These are phyloP conservation scores for Protea cynaroides DNA, from an alignment of 164 flowering plant genomes.

Conservation along the genomic window DNA sequence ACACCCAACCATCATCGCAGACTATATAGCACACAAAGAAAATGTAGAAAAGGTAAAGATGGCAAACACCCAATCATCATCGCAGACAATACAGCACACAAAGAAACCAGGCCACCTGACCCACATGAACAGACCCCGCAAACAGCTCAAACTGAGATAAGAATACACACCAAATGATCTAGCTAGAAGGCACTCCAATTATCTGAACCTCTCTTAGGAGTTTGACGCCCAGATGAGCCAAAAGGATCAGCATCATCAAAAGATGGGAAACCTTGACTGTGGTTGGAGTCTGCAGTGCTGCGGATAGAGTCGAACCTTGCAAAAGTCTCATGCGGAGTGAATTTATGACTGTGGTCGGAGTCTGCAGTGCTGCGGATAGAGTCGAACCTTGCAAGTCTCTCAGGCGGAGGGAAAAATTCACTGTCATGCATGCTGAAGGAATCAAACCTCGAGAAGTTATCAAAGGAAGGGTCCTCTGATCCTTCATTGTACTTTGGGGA, in stretches of 20 bases:
- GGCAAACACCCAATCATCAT: slow-evolving; percentile 3
- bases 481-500: slow-evolving; percentile 46
- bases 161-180: not conserved
- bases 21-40: slow-evolving; percentile 17
- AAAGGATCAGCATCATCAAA: slow-evolving; percentile 89
- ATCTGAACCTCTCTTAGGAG: slow-evolving; percentile 53
- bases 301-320: slow-evolving; percentile 51
- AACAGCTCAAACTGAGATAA: not conserved
- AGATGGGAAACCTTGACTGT: slow-evolving; percentile 32
- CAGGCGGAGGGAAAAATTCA: slow-evolving; percentile 32
- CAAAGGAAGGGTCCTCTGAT: slow-evolving; percentile 52
- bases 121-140: slow-evolving; percentile 1
- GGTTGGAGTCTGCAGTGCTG: slow-evolving; percentile 33
- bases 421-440: slow-evolving; percentile 51
- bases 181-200: slow-evolving; percentile 58
- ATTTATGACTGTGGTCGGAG: slow-evolving; percentile 20
- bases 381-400: slow-evolving; percentile 47
- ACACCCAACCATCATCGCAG: slow-evolving; percentile 9
- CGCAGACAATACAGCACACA: slow-evolving; percentile 16
- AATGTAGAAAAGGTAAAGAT: no score
- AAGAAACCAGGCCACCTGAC: slow-evolving; percentile 6
- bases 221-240: slow-evolving; percentile 52
- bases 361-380: slow-evolving; percentile 44
- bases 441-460: slow-evolving; percentile 59
- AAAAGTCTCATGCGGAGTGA: slow-evolving; percentile 36